phyloP scores from a whole-genome alignment of 495 filamentous ascomycete genomes.

The Talaromyces ruber region DNA sequence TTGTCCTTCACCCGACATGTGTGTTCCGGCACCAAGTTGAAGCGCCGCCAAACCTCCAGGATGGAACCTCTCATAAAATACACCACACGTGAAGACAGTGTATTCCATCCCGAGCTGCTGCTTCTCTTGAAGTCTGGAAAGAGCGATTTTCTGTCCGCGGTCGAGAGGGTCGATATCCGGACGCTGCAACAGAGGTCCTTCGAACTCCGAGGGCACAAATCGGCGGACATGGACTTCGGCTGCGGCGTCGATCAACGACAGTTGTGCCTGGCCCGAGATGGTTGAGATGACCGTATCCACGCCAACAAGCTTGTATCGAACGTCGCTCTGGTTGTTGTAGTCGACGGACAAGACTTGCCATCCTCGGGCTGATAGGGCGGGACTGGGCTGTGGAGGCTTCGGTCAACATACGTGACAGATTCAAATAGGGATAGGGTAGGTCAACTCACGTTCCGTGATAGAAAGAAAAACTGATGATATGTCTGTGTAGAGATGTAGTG shows the following conservation, averaged over 20 bases:
- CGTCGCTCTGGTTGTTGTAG: conserved; percentile 46
- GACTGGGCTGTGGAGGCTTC: conserved; percentile 13
- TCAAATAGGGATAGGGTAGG: not conserved
- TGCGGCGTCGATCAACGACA: conserved; percentile 66
- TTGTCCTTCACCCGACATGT: conserved; percentile 46
- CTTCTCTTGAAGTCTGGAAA: conserved; percentile 45
- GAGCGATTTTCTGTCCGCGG: conserved; percentile 49
- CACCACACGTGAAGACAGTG: conserved; percentile 61
- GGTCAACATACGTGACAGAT: conserved; percentile 6
- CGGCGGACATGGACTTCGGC: conserved; percentile 52
- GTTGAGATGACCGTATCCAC: conserved; percentile 73
- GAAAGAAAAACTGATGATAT: conserved; percentile 57
- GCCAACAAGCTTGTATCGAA: conserved; percentile 54
- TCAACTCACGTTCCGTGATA: conserved; percentile 50
- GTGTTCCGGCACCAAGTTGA: conserved; percentile 41
- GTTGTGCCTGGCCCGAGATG: conserved; percentile 52
- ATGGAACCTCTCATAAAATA: conserved; percentile 70
- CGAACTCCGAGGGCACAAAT: conserved; percentile 71
- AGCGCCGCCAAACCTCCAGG: conserved; percentile 50
- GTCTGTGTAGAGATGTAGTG: conserved; percentile 45
- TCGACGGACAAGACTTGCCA: conserved; percentile 57
- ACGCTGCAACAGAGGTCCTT: conserved; percentile 33
- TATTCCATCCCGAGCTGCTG: conserved; percentile 43
- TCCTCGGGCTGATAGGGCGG: conserved; percentile 28
- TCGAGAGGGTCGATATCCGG: conserved; percentile 35